Base-by-base conservation (phyloP, 768 basidiomycete genomes). In the Tulasnella sp. region DNA sequence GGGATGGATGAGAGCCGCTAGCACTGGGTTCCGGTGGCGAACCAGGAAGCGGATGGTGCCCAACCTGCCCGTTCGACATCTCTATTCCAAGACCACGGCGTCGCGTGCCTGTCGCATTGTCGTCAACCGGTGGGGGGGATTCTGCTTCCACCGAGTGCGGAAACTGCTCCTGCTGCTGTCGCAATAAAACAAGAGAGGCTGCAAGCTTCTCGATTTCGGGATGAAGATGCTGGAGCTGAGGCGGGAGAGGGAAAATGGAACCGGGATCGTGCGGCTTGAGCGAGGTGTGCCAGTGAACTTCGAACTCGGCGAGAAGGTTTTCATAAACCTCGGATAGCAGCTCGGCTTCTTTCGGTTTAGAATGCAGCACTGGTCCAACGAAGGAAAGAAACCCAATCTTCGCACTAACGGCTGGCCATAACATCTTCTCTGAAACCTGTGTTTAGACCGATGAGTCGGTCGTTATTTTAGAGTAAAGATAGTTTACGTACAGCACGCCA, bases 181-280 rank as follows among this genome's bases (percentile, higher is more conserved):
- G 74, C n/a, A 9, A n/a, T 39, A 39, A 19, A 19, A 56, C 4
- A 3, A 19, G 39, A 8, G 46, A 5, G 39, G 39, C 10, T 39
- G 74, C 74, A 19, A 40, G 34, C 31, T 38, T 74, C 42, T 42
- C 18, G 74, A 74, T 74, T 74, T 39, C 39, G 3, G 31, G 74
- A 74, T 74, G 74, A 19, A 74, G 74, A 74, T 74, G 38, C 38
- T 74, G 74, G 39, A 74, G 46, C n/a, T 74, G 74, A n/a, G 39
- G 31, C 3, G 74, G 74, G 39, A 74, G 74, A 38, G 74, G 74
- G 74, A 74, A 40, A 18, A 27, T 39, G 10, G 74, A 31, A 6
- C 19, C 42, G 3, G 74, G 74, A 74, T 74, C 74, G n/a, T 9
- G 39, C 5, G 16, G 34, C 6, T 27, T 39, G 9, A 74, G 19